Base-by-base conservation (phyloP, 2,329 filamentous ascomycete species). In the Trichophaea hybrida region DNA sequence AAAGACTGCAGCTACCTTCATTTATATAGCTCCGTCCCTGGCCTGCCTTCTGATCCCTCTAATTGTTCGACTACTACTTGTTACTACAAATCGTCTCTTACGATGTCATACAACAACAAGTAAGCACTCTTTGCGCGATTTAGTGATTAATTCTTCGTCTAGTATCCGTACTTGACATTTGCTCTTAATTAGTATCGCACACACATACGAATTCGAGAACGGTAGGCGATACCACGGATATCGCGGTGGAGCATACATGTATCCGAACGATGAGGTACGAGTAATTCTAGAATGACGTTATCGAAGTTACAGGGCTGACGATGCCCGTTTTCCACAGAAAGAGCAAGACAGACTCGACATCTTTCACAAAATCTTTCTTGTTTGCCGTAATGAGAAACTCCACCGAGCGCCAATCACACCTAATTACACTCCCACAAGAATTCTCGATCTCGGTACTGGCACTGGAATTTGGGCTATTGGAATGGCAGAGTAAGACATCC, bases 391-490 rank as follows among this genome's bases (percentile, higher is more conserved):
- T 48, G 75, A 77, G 40, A 71, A 76, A 66, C 68, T 77, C 67
- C 71, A 74, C 66, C 68, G 72, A 69, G 72, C 76, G 62, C 74
- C 75, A 40, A 69, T 76, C 54, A 68, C 71, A 61, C 65, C 72
- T 60, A 68, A 72, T 8, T 55, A 63, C 57, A 51, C 60, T 38
- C 68, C 62, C 49, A 61, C 58, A 8, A 65, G 74, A 55, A 76
- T 85, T 52, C 70, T 85, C 46, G 82, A 85, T 68, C 70, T 95
- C 57, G 91, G 89, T 46, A 90, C 85, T 64, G 91, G 90, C 17
- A 94, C 88, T 0, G 89, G 88, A 43, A 91, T 94, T 62, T 97
- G 91, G 91, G 81, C 85, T 44, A 86, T 94, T 67, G 85, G 91
- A 66, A 85, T 95, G 73, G 85, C 86, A 64, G 83, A 86, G 79